phyloP scores from a whole-genome alignment of 805 yeast genomes.

The Metschnikowia reukaufii region DNA sequence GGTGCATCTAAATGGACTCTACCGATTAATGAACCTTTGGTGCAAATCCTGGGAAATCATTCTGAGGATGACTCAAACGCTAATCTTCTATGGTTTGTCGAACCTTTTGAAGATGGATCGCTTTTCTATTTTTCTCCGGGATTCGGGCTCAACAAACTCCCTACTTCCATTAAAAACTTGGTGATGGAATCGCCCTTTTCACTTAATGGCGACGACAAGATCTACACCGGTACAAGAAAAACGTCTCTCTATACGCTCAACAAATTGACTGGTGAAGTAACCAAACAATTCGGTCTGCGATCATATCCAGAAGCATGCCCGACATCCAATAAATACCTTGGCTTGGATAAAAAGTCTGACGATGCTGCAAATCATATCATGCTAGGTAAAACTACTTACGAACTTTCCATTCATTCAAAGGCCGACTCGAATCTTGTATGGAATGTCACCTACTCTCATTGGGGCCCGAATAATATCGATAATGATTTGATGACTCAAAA shows the following conservation, averaged over 20 bases:
- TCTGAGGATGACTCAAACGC: constrained; percentile 18
- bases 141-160: constrained; percentile 75
- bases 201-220: constrained; percentile 67
- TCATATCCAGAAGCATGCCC: constrained; percentile 30
- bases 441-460: constrained; percentile 82
- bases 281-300: constrained; percentile 61
- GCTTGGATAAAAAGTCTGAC: neutral
- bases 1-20: constrained; percentile 81
- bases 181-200: constrained; percentile 86
- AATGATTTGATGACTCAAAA: constrained; percentile 49
- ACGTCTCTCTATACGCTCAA: constrained; percentile 77
- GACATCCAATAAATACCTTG: constrained; percentile 29
- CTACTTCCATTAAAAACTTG: constrained; percentile 74
- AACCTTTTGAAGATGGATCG: constrained; percentile 83
- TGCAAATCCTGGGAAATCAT: constrained; percentile 33
- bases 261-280: constrained; percentile 68
- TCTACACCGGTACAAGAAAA: constrained; percentile 81
- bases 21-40: constrained; percentile 63
- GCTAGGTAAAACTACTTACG: constrained; percentile 72
- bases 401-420: constrained; percentile 72
- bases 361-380: constrained; percentile 42
- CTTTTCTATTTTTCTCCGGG: constrained; percentile 76
- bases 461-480: constrained; percentile 92
- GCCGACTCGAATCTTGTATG: constrained; percentile 59
- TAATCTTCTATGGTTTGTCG: constrained; percentile 76